Evolutionary conservation across 2,329 filamentous ascomycete species (phyloP).

Genomic region (Stenocarpella maydis): DNA sequence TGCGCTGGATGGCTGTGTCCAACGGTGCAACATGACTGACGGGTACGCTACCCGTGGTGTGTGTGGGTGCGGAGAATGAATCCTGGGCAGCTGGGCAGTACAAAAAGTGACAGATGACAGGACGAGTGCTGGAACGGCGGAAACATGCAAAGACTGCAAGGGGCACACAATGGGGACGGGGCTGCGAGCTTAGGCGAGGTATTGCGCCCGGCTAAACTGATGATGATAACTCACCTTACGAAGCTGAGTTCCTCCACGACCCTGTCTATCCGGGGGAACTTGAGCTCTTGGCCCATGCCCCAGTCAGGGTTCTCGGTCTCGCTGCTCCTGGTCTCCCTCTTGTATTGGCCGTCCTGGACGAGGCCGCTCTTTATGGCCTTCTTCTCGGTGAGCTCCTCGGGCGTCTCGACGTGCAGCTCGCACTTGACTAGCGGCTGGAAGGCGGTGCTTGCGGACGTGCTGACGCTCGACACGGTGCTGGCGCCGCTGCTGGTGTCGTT

Average conservation of each 20-base stretch:
- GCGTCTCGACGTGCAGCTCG: conserved; percentile 80
- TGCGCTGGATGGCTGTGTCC: neutral
- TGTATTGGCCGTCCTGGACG: conserved; percentile 65
- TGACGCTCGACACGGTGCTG: conserved; percentile 53
- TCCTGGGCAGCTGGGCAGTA: too few relatives aligned
- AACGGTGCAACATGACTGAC: neutral
- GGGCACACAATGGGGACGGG: conserved; percentile 11
- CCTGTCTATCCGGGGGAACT: conserved; percentile 57
- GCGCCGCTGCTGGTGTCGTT: conserved; percentile 42
- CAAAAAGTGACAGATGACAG: conserved; percentile 17
- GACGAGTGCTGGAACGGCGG: neutral
- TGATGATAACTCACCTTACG: conserved; percentile 65
- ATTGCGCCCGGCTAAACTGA: conserved; percentile 20
- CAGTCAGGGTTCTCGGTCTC: conserved; percentile 72
- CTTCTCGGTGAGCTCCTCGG: conserved; percentile 47
- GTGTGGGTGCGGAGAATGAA: neutral
- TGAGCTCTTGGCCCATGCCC: conserved; percentile 59
- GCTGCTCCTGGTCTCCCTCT: conserved; percentile 63
- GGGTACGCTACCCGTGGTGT: conserved; percentile 10
- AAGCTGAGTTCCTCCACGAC: conserved; percentile 77
- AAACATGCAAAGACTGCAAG: conserved; percentile 20
- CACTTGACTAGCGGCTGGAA: conserved; percentile 80
- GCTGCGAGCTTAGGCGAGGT: conserved; percentile 1
- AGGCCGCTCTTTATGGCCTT: conserved; percentile 51
- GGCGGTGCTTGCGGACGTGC: conserved; percentile 50